A percentile compares a stretch with the other conserved stretches of the same genome.
phyloP scores from a whole-genome alignment of 2,329 filamentous ascomycete genomes.

The Alternaria solani region DNA sequence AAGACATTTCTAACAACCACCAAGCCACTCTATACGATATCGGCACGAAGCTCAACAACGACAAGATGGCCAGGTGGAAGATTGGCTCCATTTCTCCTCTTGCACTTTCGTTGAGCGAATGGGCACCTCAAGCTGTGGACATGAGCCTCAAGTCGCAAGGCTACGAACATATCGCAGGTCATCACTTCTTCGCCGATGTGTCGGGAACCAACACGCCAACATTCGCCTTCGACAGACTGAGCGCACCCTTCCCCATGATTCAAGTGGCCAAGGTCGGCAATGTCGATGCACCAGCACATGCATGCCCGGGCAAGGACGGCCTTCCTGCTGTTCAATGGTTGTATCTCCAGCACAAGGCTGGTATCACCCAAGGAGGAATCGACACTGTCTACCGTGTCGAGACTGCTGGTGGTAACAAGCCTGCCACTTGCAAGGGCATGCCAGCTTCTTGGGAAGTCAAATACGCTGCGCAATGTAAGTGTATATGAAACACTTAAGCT shows the following conservation, averaged over 20 bases:
- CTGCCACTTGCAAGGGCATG: conserved; percentile 50
- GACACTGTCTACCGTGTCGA: conserved; percentile 58
- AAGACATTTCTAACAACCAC: conserved; percentile 16
- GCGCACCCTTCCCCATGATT: conserved; percentile 53
- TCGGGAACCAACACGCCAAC: conserved; percentile 57
- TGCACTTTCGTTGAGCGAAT: conserved; percentile 39
- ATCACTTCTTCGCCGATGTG: conserved; percentile 69
- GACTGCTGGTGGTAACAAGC: conserved; percentile 57
- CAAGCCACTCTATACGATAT: conserved; percentile 49
- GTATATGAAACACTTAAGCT: not conserved
- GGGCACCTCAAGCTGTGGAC: conserved; percentile 29
- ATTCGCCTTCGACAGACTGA: conserved; percentile 63
- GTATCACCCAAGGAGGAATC: conserved; percentile 50
- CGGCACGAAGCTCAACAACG: conserved; percentile 41
- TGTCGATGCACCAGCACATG: conserved; percentile 60
- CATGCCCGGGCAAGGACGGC: conserved; percentile 52
- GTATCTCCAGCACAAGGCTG: conserved; percentile 52
- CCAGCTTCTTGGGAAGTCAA: conserved; percentile 48
- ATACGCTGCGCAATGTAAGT: conserved; percentile 53
- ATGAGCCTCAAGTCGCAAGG: conserved; percentile 40
- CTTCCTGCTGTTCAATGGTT: conserved; percentile 56
- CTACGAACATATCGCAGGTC: conserved; percentile 60
- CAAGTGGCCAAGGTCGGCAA: conserved; percentile 57
- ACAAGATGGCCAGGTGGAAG: conserved; percentile 43
- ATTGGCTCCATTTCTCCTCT: conserved; percentile 44